Base-by-base conservation (phyloP, 1,284 basidiomycete species). In the Fomes fomentarius region DNA sequence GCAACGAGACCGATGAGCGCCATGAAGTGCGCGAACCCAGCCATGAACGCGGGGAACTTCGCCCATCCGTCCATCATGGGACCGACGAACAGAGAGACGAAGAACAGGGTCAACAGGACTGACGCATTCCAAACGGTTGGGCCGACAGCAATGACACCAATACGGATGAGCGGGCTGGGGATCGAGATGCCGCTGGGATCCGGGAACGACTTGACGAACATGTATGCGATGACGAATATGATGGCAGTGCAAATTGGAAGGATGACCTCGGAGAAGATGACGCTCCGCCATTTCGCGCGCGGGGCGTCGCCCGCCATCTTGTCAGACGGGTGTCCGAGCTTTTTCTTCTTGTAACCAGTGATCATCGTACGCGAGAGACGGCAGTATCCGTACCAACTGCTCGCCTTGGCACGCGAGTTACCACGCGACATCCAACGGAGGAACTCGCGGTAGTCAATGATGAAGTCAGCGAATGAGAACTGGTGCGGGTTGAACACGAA, bases 401-500 rank as follows among this genome's bases (percentile, higher is more conserved):
- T 98, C 53, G 92, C 91, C 71, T 97, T 96, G 17, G 93, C 91
- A 63, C 93, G 81, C 44, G 95, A 96, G 74, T 98, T 98, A 55
- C 95, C 95, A 60, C 95, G 85, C 19, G 93, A 96, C 94, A 98
- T 97, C 95, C 95, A 98, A 52, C 95, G 87, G 49, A 98, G 75
- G 79, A 96, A 97, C 71, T 98, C 95, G 62, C 95, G 89, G 74
- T 98, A 98, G 74, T 98, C 96, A 70, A 98, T 94, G 74, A 98
- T 90, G 75, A 97, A 98, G 74, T 98, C 95, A 64, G 91, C 75
- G 71, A 89, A 93, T 21, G 93, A 93, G 83, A 98, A 98, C 71
- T 98, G 96, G 75, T 98, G 96, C 11, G 96, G 96, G 75, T 98
- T 98, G 84, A 98, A 97, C 58, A 98, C 66, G 85, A 97, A 98